Percentiles rank a stretch among this genome's conserved stretches.
Evolutionary conservation across 768 basidiomycete genomes (phyloP).

Genomic region (Rhizopogon vinicolor): DNA sequence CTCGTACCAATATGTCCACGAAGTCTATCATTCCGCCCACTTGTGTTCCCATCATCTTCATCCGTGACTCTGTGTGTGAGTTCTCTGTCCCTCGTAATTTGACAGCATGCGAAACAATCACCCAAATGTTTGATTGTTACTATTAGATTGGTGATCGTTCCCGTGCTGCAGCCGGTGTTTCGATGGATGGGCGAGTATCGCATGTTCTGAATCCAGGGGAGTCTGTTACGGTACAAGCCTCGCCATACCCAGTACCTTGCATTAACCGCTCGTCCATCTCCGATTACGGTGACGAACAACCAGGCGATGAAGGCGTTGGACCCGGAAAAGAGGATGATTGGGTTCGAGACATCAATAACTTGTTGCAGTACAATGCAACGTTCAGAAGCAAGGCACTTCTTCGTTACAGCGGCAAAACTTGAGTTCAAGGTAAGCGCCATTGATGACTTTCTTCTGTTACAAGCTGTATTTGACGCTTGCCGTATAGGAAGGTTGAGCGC

Average conservation of each 20-base stretch:
- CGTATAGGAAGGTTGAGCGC: neutral
- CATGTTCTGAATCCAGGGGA: conserved; percentile 81
- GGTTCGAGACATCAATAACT: conserved; percentile 95
- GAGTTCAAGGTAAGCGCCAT: neutral
- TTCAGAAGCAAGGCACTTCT: conserved; percentile 88
- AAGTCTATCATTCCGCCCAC: conserved; percentile 85
- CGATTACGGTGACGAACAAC: conserved; percentile 37
- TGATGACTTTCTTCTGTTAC: neutral
- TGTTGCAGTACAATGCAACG: conserved; percentile 92
- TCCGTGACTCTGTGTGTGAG: conserved; percentile 69
- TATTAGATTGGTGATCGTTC: conserved; percentile 78
- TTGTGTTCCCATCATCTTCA: conserved; percentile 84
- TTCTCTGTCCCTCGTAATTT: conserved; percentile 2
- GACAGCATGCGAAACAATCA: conserved; percentile 2
- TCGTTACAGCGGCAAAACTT: conserved; percentile 53
- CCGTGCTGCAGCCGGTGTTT: conserved; percentile 83
- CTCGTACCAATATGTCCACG: conserved; percentile 96
- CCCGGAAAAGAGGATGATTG: conserved; percentile 89
- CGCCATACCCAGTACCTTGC: conserved; percentile 88
- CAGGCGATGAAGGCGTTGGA: conserved; percentile 59
- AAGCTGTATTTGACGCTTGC: neutral
- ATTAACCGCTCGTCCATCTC: conserved; percentile 82
- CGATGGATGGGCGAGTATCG: conserved; percentile 89
- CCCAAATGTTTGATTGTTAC: neutral
- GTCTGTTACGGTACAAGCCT: conserved; percentile 79